phyloP scores from a whole-genome alignment of 2,329 filamentous ascomycete species.

The Seiridium cupressi region DNA sequence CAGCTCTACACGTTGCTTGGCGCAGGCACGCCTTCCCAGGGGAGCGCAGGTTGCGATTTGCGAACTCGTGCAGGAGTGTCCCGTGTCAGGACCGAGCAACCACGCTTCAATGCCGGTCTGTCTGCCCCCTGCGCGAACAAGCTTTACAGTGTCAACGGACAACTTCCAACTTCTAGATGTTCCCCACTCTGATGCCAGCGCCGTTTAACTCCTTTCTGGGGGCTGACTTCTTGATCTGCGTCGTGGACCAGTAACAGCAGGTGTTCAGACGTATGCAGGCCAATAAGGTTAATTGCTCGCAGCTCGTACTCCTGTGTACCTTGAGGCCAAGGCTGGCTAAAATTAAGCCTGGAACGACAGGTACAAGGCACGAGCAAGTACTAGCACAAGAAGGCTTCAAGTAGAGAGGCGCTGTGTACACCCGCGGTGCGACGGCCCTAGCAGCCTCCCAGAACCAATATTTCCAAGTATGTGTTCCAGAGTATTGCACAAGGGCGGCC shows the following conservation, averaged over 20 bases:
- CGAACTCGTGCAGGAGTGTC: constrained; percentile 25
- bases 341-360: background rate
- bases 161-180: background rate
- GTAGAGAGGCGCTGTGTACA: constrained; percentile 27
- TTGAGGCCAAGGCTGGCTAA: background rate
- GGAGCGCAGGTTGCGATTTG: constrained; percentile 24
- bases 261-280: constrained; percentile 22
- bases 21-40: constrained; percentile 27
- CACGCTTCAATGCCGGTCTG: background rate
- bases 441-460: constrained; percentile 18
- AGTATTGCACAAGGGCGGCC: constrained; percentile 21
- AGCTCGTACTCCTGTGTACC: constrained; percentile 7
- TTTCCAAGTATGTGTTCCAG: constrained; percentile 21
- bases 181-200: constrained; percentile 14
- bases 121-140: background rate
- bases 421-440: constrained; percentile 29
- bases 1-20: constrained; percentile 18
- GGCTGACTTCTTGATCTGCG: constrained; percentile 20
- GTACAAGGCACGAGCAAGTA: background rate
- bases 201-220: constrained; percentile 19
- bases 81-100: constrained; percentile 18
- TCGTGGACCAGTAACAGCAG: constrained; percentile 24
- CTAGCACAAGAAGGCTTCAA: constrained; percentile 8
- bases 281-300: constrained; percentile 23
- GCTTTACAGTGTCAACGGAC: background rate